Base-by-base conservation (phyloP, 352 stramenopile genomes). In the Phytopythium boreale region DNA sequence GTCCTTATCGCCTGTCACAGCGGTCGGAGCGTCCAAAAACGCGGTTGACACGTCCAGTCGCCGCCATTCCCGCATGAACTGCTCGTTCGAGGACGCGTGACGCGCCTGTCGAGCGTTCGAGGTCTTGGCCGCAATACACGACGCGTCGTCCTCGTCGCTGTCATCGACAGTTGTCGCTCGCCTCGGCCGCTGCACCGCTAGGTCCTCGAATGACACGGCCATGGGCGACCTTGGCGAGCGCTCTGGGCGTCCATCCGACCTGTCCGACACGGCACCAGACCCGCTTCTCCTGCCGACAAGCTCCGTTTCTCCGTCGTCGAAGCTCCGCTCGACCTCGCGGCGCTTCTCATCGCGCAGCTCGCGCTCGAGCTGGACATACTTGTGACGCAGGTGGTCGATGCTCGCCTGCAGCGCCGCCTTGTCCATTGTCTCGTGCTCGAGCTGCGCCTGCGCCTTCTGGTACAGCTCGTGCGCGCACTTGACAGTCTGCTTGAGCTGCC, bases 401-500 rank as follows among this genome's bases (percentile, higher is more conserved):
- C 69, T 65, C 1, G 73, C 71, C 56, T 83, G 65, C 17, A 90
- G 27, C 49, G 53, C 73, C 17, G 75, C 70, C 27, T 82, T 85
- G 31, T 83, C 79, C 24, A 69, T 56, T 20, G 86, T 61, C 49
- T 87, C 81, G 27, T 76, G 74, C 60, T 90, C 81, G 37, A 90
- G 66, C 59, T 86, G 79, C 70, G 66, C 72, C n/a, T 67, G 77
- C 31, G 78, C 66, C 22, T 82, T 75, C 62, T 89, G 76, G 43
- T 87, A 84, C 37, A 85, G 59, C 8, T 88, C 79, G 44, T 92
- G 81, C 11, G 79, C 81, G n/a, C 74, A 74, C 51, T 80, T 82
- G 2, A 82, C 73, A 0, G 78, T 71, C 53, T 89, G 81, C 34
- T 77, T 81, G 1, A 92, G 66, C 24, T 82, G 73, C 4, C 71